Evolutionary conservation across 768 basidiomycete species (phyloP).

Genomic region (Suillus subalutaceus): DNA sequence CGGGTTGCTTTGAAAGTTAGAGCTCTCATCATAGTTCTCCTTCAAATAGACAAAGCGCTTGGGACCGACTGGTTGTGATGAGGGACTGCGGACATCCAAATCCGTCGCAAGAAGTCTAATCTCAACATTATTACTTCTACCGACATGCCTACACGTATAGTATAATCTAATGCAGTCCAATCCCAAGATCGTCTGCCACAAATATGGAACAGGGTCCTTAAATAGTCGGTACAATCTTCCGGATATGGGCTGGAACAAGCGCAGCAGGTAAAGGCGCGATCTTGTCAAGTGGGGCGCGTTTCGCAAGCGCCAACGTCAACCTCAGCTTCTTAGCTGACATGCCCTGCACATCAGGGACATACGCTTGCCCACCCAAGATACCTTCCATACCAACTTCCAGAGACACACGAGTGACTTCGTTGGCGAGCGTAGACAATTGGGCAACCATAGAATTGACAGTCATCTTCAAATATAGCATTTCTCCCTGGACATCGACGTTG

Average conservation of each 20-base stretch:
- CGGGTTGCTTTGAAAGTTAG: neutral
- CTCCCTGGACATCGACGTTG: slow-evolving; percentile 91
- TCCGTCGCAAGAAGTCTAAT: neutral
- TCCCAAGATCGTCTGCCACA: too few species aligned
- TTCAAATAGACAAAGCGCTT: neutral
- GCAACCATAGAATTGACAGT: slow-evolving; percentile 81
- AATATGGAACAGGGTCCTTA: neutral
- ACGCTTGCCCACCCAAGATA: slow-evolving; percentile 91
- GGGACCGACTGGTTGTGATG: neutral
- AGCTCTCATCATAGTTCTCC: too few species aligned
- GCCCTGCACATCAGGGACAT: slow-evolving; percentile 89
- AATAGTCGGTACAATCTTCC: slow-evolving; percentile 61
- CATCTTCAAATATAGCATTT: slow-evolving; percentile 86
- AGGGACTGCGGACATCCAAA: neutral
- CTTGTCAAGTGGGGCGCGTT: slow-evolving; percentile 74
- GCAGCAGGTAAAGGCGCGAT: slow-evolving; percentile 66
- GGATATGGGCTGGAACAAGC: slow-evolving; percentile 66
- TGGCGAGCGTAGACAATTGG: slow-evolving; percentile 71
- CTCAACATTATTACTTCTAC: neutral
- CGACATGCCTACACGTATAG: too few species aligned
- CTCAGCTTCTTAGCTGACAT: slow-evolving; percentile 71
- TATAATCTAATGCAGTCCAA: too few species aligned
- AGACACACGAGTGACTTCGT: slow-evolving; percentile 88
- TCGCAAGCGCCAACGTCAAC: slow-evolving; percentile 76
- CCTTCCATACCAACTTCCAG: slow-evolving; percentile 93